Base-by-base conservation (phyloP, 2,329 filamentous ascomycete species). In the Xylariomycetidae sp. region DNA sequence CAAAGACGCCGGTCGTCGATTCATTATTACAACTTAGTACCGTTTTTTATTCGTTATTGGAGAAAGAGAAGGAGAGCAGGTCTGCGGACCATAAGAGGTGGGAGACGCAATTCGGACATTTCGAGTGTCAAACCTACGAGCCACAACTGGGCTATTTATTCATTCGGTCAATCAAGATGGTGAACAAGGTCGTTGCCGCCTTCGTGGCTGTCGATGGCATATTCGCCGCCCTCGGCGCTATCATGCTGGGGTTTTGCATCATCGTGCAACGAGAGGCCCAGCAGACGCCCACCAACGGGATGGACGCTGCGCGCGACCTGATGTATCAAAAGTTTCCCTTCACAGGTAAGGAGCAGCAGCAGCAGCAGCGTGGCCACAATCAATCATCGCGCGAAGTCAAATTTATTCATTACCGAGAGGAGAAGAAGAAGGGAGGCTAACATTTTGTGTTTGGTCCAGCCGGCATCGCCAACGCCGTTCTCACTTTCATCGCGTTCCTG, bases 401-500 rank as follows among this genome's bases (percentile, higher is more conserved):
- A n/a, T n/a, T n/a, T n/a, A n/a, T n/a, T n/a, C n/a, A n/a, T n/a
- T n/a, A n/a, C 16, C 11, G 15, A 18, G 25, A 6, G 10, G 11
- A 19, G 17, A 19, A 26, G 7, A 4, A 22, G 12, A 10, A 19
- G n/a, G 9, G 13, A 29, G 10, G 18, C 30, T 35, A 16, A 37
- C 31, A 12, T 18, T 15, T 20, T 18, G 18, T 26, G 13, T 30
- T 34, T 16, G 14, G 20, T 23, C 8, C n/a, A 74, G 84, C 80
- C 33, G 82, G 80, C 38, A 77, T 89, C 43, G 79, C 72, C 53
- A 89, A 89, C 58, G 75, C 80, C 41, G 69, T 80, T 50, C 67
- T 89, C 51, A 74, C 88, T 55, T 79, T 90, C 58, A 53, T 77
- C 48, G 79, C 81, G 16, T 88, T 88, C 59, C 50, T 81, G 35